Base-by-base conservation (phyloP, 331 rosid species). In the Telfairia occidentalis region DNA sequence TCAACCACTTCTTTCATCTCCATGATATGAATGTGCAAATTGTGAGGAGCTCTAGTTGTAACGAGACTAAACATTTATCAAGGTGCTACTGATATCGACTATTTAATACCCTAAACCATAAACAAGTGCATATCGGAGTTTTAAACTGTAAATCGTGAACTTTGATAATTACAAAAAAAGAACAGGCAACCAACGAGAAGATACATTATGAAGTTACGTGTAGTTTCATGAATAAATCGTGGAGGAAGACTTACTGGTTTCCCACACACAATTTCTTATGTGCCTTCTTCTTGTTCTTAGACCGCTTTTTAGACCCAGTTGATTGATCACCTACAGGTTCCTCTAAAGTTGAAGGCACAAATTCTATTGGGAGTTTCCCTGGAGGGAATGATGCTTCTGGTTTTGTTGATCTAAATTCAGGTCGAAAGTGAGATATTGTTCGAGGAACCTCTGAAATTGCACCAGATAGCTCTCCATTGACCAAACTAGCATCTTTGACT, bases 211-310 rank as follows among this genome's bases (percentile, higher is more conserved):
- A 30, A 60, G 72, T 35, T 64, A 30, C 30, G 37, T 19, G 72
- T 10, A 37, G 24, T 45, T 43, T 70, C 57, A 70, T 45, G 34
- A 42, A 46, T 45, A 42, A 40, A 52, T 35, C n/a, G 7, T 18
- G 34, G 59, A 66, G 53, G 60, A 78, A 57, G 40, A 71, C 97
- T 81, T 84, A 89, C 96, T 12, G 55, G 28, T 84, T n/a, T 49
- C 75, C 81, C 60, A 9, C 15, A 21, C 81, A 85, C 38, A 67
- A 1, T 82, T 67, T 81, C 80, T 84, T 86, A 32, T 76, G 71
- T 15, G 90, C 78, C 84, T 70, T 87, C 73, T 59, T 78, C 79
- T 81, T 81, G 79, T 80, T 85, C 84, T 69, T 86, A 40, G 78
- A 79, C 12, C 90, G 72, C 82, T 48, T 89, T 75, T 80, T 86